Evolutionary conservation across 2,329 filamentous ascomycete genomes (phyloP).

Genomic region (Alternaria ethzedia): DNA sequence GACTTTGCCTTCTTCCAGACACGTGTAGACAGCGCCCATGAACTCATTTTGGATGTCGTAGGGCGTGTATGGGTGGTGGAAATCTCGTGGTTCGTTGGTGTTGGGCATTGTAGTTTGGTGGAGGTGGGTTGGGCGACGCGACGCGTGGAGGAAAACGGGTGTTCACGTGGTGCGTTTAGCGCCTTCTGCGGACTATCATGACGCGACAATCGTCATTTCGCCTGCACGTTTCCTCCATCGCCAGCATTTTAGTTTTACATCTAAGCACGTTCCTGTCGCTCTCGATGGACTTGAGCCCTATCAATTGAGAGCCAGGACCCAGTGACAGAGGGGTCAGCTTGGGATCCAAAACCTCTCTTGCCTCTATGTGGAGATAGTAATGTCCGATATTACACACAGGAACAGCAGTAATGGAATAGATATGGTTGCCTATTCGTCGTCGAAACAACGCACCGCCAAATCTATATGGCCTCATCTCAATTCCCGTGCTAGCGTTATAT

Average conservation of each 20-base stretch:
- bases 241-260: background rate
- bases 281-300: background rate
- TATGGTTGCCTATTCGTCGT: no score
- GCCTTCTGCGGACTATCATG: background rate
- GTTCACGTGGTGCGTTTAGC: constrained; percentile 12
- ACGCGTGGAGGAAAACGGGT: constrained; percentile 11
- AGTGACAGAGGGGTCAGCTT: no score
- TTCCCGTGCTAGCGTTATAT: no score
- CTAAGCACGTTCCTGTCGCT: background rate
- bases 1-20: constrained; percentile 78
- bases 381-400: no score
- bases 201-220: background rate
- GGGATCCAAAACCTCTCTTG: no score
- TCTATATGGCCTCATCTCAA: no score
- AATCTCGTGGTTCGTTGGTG: constrained; percentile 56
- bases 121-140: background rate
- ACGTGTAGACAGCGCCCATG: constrained; percentile 82
- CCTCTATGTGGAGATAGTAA: no score
- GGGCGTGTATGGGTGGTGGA: constrained; percentile 85
- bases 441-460: background rate
- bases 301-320: background rate
- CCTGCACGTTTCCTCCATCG: rapidly evolving
- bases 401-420: rapidly evolving
- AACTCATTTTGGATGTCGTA: constrained; percentile 89
- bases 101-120: constrained; percentile 21